phyloP scores from a whole-genome alignment of 371 early-diverging fungal genomes.

The Mucor mucedo region DNA sequence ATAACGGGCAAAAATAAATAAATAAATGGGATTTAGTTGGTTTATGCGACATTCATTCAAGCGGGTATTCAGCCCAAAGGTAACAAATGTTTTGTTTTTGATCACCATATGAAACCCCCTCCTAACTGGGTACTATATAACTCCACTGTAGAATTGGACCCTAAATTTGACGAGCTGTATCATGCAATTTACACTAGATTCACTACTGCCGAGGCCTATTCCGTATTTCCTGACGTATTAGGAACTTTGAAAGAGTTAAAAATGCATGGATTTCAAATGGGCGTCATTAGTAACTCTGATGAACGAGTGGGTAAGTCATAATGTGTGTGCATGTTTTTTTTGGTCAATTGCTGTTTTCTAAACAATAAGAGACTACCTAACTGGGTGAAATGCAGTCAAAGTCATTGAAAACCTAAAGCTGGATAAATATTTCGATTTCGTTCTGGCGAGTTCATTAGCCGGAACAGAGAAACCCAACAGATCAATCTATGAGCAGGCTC shows the following conservation, averaged over 20 bases:
- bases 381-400: constrained; percentile 20
- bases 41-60: constrained; percentile 42
- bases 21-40: constrained; percentile 21
- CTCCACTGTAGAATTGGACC: constrained; percentile 33
- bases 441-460: constrained; percentile 38
- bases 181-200: constrained; percentile 44
- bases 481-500: constrained; percentile 46
- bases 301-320: constrained; percentile 45
- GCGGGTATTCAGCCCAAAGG: constrained; percentile 41
- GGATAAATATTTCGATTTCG: constrained; percentile 48
- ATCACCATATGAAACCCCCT: not conserved
- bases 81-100: constrained; percentile 8
- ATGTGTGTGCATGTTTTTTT: not conserved
- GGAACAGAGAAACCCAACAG: constrained; percentile 46
- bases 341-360: too few relatives aligned
- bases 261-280: constrained; percentile 42
- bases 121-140: too few relatives aligned
- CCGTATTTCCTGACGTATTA: constrained; percentile 46
- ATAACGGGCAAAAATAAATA: not conserved
- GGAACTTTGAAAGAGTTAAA: constrained; percentile 35
- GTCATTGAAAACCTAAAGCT: constrained; percentile 45
- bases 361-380: too few relatives aligned
- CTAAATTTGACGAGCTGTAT: constrained; percentile 39
- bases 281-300: constrained; percentile 56
- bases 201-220: constrained; percentile 47